phyloP scores from a whole-genome alignment of 2,329 filamentous ascomycete genomes.

The Zasmidium citrigriseum region DNA sequence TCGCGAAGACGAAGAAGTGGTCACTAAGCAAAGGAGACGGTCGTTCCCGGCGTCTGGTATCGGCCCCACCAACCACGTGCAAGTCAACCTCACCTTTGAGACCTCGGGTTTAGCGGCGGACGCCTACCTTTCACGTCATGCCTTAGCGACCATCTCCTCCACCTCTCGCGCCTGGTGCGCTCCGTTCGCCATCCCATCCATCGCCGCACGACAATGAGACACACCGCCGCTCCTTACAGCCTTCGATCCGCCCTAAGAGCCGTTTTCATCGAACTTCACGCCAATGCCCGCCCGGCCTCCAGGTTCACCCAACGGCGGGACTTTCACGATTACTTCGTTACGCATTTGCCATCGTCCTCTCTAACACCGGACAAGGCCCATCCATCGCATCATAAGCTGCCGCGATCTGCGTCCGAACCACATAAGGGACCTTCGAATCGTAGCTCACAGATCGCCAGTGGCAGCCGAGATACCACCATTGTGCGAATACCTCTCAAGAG shows the following conservation, averaged over 20 bases:
- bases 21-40: too few relatives aligned
- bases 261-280: conserved; percentile 24
- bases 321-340: conserved; percentile 98
- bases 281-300: conserved; percentile 3
- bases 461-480: conserved; percentile 75
- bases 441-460: conserved; percentile 35
- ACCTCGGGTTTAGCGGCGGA: neutral
- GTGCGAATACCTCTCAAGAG: conserved; percentile 91
- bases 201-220: conserved; percentile 24
- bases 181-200: neutral
- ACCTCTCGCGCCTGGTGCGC: conserved; percentile 18
- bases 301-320: conserved; percentile 32
- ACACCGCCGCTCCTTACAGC: conserved; percentile 32
- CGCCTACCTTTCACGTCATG: neutral
- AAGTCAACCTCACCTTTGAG: neutral
- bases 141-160: neutral
- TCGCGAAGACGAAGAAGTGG: too few relatives aligned
- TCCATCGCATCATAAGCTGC: conserved; percentile 76
- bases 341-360: conserved; percentile 89
- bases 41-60: too few relatives aligned
- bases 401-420: conserved; percentile 79
- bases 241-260: conserved; percentile 29
- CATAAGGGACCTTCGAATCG: conserved; percentile 53
- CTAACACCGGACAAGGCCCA: conserved; percentile 71
- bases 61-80: too few relatives aligned